Evolutionary conservation across 2,329 filamentous ascomycete species (phyloP).

Genomic region (Colletotrichum tropicale): DNA sequence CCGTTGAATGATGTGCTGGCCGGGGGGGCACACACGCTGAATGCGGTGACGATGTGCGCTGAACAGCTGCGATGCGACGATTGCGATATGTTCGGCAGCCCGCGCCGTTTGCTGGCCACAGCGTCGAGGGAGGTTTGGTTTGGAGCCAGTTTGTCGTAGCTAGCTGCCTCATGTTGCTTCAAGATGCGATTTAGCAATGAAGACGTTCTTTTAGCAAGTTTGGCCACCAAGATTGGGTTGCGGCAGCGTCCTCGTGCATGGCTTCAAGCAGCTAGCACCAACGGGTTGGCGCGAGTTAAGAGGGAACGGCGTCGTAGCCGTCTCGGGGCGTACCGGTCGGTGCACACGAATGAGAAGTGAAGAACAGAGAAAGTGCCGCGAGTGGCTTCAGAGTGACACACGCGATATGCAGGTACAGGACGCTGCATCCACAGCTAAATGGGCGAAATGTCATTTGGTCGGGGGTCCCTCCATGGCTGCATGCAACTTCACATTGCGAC

Average conservation of each 20-base stretch:
- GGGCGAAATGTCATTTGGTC: not conserved
- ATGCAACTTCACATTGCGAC: not conserved
- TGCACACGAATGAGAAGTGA: not conserved
- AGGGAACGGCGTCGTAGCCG: not conserved
- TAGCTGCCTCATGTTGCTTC: not conserved
- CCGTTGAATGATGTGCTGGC: not conserved
- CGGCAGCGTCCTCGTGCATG: not conserved
- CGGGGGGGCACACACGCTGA: not conserved
- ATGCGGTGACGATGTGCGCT: not conserved
- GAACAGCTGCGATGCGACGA: not conserved
- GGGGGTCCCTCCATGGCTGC: not conserved
- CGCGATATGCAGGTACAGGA: slow-evolving; percentile 15
- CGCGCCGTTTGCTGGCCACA: not conserved
- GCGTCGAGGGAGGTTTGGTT: not conserved
- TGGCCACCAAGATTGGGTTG: not conserved
- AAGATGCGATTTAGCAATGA: not conserved
- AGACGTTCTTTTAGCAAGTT: not conserved
- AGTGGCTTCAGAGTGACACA: slow-evolving; percentile 13
- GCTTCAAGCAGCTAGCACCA: slow-evolving; percentile 11
- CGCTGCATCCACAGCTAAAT: not conserved
- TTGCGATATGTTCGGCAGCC: not conserved
- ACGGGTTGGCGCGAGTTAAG: slow-evolving; percentile 9
- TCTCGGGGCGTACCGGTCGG: slow-evolving; percentile 4
- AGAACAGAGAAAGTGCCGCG: slow-evolving; percentile 1
- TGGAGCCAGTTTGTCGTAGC: not conserved